Evolutionary conservation across 208 protist species (phyloP), one percentile per base, ranked within the genome.

Genomic region (Cochliopodium minus): DNA sequence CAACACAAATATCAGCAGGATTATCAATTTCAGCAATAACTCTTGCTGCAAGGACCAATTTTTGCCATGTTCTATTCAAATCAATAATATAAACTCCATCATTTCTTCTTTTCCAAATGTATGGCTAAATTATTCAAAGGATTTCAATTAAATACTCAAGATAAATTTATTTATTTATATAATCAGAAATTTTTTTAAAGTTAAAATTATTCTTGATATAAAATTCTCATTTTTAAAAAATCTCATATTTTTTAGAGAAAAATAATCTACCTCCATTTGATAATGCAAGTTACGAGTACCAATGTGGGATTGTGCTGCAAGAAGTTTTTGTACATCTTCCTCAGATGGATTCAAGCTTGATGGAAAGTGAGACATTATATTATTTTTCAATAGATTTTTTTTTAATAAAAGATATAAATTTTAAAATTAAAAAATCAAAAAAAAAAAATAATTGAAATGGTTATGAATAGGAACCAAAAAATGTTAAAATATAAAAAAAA

Each of bases 11-110:
- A 71, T 98, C 93, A 51, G 79, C 69, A 51, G 94, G 91, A 86
- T 96, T 96, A 79, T 97, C 91, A 64, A 98, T 90, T 49, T 88
- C 84, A 30, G 87, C 91, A 59, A 98, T 93, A 70, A 96, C 79
- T 64, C 93, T 86, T 67, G 94, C 93, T 61, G 94, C 93, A 4
- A 98, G 77, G 63, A 94, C 74, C 30, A 98, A 80, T 82, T 98
- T 98, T 79, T 98, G 88, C 87, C 88, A 97, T 61, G 88, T 95
- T 81, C 93, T 96, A 77, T 83, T 83, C 39, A 97, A 53, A 78
- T 98, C 93, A 69, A 98, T 82, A 59, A 98, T 74, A 86, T 95
- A 77, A 56, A 85, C 75, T 68, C 87, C 87, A 62, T 65, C 81
- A 70, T 47, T 76, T 72, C 22, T 69, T 83, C 67, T 71, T 69